Evolutionary conservation across 2,329 filamentous ascomycete genomes (phyloP), one percentile per base, ranked within the genome.

Genomic region (Cladophialophora bantiana): DNA sequence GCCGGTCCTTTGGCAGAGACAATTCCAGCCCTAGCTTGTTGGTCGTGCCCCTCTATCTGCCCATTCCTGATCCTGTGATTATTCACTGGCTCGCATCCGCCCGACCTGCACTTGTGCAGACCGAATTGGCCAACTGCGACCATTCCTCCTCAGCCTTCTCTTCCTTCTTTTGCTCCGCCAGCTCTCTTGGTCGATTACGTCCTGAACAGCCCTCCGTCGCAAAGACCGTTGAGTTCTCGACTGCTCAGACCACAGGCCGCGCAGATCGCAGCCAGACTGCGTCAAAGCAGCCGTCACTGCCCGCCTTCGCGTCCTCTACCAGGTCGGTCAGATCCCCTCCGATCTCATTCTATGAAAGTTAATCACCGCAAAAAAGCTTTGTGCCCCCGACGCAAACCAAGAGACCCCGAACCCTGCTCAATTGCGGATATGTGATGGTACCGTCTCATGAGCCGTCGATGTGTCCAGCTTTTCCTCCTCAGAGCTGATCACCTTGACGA

Each of bases 401-500:
- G 45, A 50, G 20, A 31, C 20, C 18, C 18, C 26, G 45, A 12
- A 7, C 45, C 18, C 15, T 18, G 7, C 20, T 50, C 45, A 4
- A 50, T 31, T 50, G 9, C 45, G 18, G 20, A 50, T 50, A 50
- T 50, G 55, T 64, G 59, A 63, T 61, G 58, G 54, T 55, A 42
- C 45, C 18, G 32, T 38, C 10, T 35, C 38, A 60, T 48, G 45
- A 66, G 38, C 45, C 50, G 18, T 68, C 68, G 35, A 65, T 66
- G 59, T 64, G 65, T 54, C 55, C 60, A 55, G 54, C 56, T 58
- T 63, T 59, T 34, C 58, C 20, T 52, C 31, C 18, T 35, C 45
- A 50, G 26, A 61, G 64, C 67, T 52, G 60, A 64, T 68, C 64
- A 45, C 56, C 40, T 59, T 59, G 62, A 62, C 55, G 48, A 59